Base-by-base conservation (phyloP, 2,329 filamentous ascomycete species). In the Paracorniculantispora psalliotae region DNA sequence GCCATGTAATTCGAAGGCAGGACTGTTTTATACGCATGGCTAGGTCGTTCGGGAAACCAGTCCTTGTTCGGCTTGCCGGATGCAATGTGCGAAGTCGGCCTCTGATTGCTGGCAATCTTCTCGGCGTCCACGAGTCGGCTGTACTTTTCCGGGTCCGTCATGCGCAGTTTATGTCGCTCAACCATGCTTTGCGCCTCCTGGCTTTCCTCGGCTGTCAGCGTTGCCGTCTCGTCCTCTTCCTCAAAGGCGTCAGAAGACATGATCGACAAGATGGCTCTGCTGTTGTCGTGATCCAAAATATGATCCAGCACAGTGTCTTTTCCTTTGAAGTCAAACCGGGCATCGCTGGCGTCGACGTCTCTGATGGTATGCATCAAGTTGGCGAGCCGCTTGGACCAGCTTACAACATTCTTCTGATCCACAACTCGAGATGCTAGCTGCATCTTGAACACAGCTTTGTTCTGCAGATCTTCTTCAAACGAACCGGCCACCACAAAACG, bases 401-500 rank as follows among this genome's bases (percentile, higher is more conserved):
- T 84, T n/a, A 85, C 73, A 0, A 88, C 86, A 52, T 90, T 91
- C 73, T 89, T 91, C 69, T 91, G 87, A 72, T 97, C 92, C 4
- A 97, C 87, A 1, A 96, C 89, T 15, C 90, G 84, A 41, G 83
- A 84, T 4, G 90, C 84, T 47, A 97, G 78, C 68, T 94, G 90
- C 33, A 81, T 86, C 72, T 97, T 97, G 81, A 92, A 96, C 1
- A 96, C 77, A 1, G 87, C 81, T 61, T 84, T 85, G 70, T 90
- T 88, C 65, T 92, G 85, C 49, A 96, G 75, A 10, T 81, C 80
- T 43, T 88, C 83, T 69, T 97, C 92, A 64, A 88, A 92, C 0
- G 91, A 94, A 1, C 91, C 92, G 2, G 86, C 90, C 12, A 85
- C 78, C 26, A 92, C 77, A 62, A 97, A 85, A 19, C 89, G 88